Conservation (phyloP, 768 basidiomycete genomes). For the Pulveroboletus sp. region DNA sequence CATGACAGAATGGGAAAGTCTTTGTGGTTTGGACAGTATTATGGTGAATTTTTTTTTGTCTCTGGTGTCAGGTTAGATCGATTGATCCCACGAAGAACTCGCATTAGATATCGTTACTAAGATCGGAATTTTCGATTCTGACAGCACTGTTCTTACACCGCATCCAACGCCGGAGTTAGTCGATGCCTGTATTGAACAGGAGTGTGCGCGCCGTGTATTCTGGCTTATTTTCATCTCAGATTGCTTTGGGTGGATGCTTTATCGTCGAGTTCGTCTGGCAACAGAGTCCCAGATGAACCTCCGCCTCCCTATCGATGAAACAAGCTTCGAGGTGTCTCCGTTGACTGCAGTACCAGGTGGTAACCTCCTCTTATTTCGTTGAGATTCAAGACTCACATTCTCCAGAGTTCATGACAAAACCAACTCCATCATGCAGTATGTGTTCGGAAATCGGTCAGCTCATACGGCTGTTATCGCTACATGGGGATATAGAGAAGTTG, state of each 20-base stretch:
- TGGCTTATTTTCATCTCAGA: constrained; percentile 72
- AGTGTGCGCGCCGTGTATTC: constrained; percentile 76
- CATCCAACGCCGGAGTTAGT: constrained; percentile 56
- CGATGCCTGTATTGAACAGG: constrained; percentile 61
- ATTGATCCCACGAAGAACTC: constrained; percentile 40
- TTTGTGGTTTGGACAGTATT: constrained; percentile 26
- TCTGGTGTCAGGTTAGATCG: background rate
- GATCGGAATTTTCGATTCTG: constrained; percentile 60
- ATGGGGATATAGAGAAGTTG: constrained; percentile 53
- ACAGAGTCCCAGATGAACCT: constrained; percentile 48
- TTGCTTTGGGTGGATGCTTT: constrained; percentile 37
- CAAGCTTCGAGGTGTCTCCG: constrained; percentile 70
- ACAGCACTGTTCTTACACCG: constrained; percentile 55
- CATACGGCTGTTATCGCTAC: constrained; percentile 62
- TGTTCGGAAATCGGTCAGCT: constrained; percentile 65
- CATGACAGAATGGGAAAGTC: constrained; percentile 50
- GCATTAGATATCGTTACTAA: constrained; percentile 64
- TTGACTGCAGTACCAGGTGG: constrained; percentile 32
- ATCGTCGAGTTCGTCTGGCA: constrained; percentile 33
- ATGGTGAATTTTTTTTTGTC: constrained; percentile 23
- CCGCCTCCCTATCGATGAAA: constrained; percentile 75
- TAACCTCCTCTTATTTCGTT: background rate
- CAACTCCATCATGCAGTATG: constrained; percentile 51
- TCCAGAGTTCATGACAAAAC: constrained; percentile 64
- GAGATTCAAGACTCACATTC: constrained; percentile 2